Evolutionary conservation across 2,329 filamentous ascomycete species (phyloP), one percentile per base, ranked within the genome.

Genomic region (Colletotrichum simmondsii): DNA sequence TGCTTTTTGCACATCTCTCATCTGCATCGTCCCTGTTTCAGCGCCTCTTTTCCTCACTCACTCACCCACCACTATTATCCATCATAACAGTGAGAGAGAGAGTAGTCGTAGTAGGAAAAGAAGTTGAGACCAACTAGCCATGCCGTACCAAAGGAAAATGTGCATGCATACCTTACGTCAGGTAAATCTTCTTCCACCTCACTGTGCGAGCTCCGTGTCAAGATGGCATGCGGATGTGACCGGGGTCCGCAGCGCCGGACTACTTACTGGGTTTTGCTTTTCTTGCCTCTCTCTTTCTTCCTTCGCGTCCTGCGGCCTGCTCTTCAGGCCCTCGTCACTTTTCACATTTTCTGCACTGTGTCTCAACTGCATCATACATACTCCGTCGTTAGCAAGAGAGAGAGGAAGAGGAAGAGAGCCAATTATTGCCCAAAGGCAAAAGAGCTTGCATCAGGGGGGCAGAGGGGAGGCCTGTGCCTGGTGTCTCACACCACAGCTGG

Each of bases 1-100:
- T 72, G 66, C 70, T 72, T 72, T 72, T 72, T 65, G 66, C 70
- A 70, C 66, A 72, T 72, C 70, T 70, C 60, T 72, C 70, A 56
- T 65, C 42, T 72, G 66, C 70, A 70, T 72, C 70, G 57, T 65
- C 65, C 61, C 70, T 72, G 70, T 72, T 62, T 72, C 70, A 72
- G 65, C 66, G 70, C 70, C 65, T 70, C 70, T 56, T 60, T 72
- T 64, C 42, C 53, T n/a, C 32, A 6, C 22, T 35, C 32, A 26
- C 59, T 26, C 22, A 42, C 37, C 37, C 37, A 42, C 37, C 6
- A 19, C 14, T 42, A 42, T 42, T 42, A 19, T 22, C n/a, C 4
- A 14, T n/a, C 24, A 52, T n/a, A 22, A 24, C 58, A 42, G 63
- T 46, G 37, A 64, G 65, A 60, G 59, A 37, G 32, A 35, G 11